Evolutionary conservation across 75 land plant genomes (phyloP).

Genomic region (Pinus taeda): DNA sequence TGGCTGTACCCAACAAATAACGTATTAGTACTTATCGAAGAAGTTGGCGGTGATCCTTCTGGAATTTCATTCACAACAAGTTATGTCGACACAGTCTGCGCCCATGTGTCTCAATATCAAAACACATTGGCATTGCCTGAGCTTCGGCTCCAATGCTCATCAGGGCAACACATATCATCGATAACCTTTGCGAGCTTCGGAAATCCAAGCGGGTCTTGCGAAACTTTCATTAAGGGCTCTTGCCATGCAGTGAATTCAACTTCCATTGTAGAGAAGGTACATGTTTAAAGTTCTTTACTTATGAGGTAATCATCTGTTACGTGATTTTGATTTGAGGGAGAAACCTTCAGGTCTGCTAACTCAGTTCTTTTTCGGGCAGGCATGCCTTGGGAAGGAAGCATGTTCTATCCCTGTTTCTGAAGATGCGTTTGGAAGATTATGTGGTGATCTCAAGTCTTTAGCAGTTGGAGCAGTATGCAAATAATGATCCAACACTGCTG

Average conservation of each 20-base stretch:
- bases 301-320: too few relatives aligned
- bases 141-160: slow-evolving; percentile 37
- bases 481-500: too few relatives aligned
- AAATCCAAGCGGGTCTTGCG: slow-evolving; percentile 30
- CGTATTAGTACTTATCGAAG: slow-evolving; percentile 19
- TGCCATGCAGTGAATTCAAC: slow-evolving; percentile 23
- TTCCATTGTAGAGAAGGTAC: slow-evolving; percentile 22
- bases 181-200: slow-evolving; percentile 44
- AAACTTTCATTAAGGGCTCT: slow-evolving; percentile 21
- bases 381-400: background rate
- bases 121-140: too few relatives aligned
- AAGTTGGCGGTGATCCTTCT: slow-evolving; percentile 26
- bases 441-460: background rate
- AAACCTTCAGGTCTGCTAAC: too few relatives aligned
- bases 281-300: too few relatives aligned
- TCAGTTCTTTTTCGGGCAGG: background rate
- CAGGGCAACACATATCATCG: slow-evolving; percentile 32
- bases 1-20: slow-evolving; percentile 21
- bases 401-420: slow-evolving; percentile 9
- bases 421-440: background rate
- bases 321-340: too few relatives aligned
- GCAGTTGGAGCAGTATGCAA: slow-evolving; percentile 11
- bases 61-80: slow-evolving; percentile 20
- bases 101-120: too few relatives aligned
- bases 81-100: too few relatives aligned